Conservation (phyloP, 495 filamentous ascomycete genomes). For the Tuber calosporum region DNA sequence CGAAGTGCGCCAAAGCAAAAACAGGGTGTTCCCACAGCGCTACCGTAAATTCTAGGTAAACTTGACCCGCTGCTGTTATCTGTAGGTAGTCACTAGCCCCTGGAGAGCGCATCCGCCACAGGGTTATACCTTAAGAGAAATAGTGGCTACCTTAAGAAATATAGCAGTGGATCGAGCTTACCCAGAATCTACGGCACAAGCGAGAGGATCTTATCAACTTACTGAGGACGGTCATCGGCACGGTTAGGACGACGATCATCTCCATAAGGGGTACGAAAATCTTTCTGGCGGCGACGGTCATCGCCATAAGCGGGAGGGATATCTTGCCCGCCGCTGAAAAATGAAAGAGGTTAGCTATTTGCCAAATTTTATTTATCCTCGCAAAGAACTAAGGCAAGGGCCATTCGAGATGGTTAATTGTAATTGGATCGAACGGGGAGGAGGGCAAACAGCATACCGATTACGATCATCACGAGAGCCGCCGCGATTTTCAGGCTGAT, state of each 20-base stretch:
- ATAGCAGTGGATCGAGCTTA: too few relatives aligned
- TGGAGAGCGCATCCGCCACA: too few relatives aligned
- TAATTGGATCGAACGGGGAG: not conserved
- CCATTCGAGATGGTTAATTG: not conserved
- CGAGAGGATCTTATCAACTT: not conserved
- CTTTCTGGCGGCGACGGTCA: constrained; percentile 9
- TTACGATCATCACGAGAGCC: constrained; percentile 8
- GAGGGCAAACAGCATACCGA: not conserved
- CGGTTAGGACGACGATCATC: not conserved
- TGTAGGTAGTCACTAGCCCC: too few relatives aligned
- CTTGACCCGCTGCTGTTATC: too few relatives aligned
- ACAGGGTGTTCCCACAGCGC: not conserved
- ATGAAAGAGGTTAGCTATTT: not conserved
- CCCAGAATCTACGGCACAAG: not conserved
- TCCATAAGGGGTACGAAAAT: constrained; percentile 1
- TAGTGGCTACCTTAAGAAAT: too few relatives aligned
- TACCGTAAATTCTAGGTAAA: too few relatives aligned
- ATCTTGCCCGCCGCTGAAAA: not conserved
- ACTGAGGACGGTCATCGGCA: not conserved
- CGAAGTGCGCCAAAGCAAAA: not conserved
- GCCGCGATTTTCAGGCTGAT: not conserved
- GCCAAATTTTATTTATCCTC: not conserved
- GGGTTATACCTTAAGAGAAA: too few relatives aligned
- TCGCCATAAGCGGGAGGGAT: constrained; percentile 6
- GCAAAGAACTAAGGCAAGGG: not conserved